Evolutionary conservation across 2,329 filamentous ascomycete species (phyloP).

Genomic region (Pseudogymnoascus sp.): DNA sequence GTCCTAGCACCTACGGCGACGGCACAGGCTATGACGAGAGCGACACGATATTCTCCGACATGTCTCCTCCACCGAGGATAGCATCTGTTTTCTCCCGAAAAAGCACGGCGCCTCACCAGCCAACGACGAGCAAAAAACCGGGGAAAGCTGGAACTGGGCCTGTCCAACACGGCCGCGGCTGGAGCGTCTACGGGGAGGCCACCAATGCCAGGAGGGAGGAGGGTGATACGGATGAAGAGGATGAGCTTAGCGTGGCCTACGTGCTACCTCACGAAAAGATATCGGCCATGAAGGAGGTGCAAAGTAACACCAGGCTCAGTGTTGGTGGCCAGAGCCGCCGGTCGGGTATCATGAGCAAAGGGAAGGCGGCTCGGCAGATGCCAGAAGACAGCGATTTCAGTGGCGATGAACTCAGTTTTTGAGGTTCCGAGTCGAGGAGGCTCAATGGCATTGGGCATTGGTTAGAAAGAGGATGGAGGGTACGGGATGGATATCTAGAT

Average conservation of each 20-base stretch:
- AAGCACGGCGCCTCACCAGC: not conserved
- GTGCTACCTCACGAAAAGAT: not conserved
- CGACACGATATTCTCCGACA: slow-evolving; percentile 3
- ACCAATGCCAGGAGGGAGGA: not conserved
- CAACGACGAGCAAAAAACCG: not conserved
- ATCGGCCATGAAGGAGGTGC: not conserved
- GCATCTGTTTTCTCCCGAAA: not conserved
- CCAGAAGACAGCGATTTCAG: not conserved
- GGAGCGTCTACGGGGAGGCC: slow-evolving; percentile 3
- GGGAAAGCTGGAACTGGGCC: not conserved
- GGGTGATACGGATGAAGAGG: not conserved
- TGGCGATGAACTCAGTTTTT: not conserved
- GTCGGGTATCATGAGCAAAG: not conserved
- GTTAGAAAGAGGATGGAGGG: not conserved
- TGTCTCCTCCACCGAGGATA: not conserved
- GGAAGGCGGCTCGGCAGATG: not conserved
- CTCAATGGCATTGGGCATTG: not conserved
- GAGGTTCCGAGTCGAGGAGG: not conserved
- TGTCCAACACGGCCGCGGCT: not conserved
- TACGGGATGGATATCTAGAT: not conserved
- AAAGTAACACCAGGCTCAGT: not conserved
- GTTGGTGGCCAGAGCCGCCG: not conserved
- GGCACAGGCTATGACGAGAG: not conserved
- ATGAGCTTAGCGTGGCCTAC: slow-evolving; percentile 1
- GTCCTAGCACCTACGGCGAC: not conserved